These are phyloP conservation scores for Pythium biforme DNA, from an alignment of 352 stramenopile species.

Conservation along the genomic window DNA sequence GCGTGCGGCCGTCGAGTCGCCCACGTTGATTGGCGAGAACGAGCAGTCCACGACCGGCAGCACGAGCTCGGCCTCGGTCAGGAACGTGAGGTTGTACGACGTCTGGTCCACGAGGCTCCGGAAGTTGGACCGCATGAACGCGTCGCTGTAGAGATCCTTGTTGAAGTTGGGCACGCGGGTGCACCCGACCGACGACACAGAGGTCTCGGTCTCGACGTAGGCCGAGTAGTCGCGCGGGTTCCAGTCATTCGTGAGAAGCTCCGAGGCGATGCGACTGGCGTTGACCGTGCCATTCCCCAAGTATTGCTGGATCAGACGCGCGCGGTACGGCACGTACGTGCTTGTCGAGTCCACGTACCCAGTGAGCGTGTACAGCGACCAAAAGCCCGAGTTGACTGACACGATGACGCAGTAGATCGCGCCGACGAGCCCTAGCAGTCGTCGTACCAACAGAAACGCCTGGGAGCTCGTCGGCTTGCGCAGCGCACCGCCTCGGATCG, in stretches of 20 bases:
- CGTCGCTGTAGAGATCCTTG: conserved; percentile 26
- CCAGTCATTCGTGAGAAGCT: conserved; percentile 26
- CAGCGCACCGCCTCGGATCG: neutral
- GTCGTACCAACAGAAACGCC: conserved; percentile 2
- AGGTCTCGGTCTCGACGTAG: conserved; percentile 31
- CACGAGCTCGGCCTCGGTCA: conserved; percentile 36
- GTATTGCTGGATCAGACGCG: conserved; percentile 28
- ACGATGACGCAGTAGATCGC: conserved; percentile 34
- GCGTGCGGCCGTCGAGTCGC: neutral
- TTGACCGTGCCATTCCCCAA: conserved; percentile 29
- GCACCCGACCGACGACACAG: conserved; percentile 23
- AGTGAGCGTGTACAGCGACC: conserved; percentile 26
- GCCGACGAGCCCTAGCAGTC: conserved; percentile 29
- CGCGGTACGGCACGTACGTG: conserved; percentile 7
- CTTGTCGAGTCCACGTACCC: conserved; percentile 20
- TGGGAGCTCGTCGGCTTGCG: neutral
- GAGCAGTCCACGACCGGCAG: conserved; percentile 42
- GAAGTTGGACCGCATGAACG: conserved; percentile 32
- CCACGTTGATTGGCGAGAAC: conserved; percentile 22
- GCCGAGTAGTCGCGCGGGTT: conserved; percentile 30
- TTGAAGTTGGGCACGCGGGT: neutral
- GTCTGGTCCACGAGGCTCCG: conserved; percentile 22
- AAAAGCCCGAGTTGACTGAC: conserved; percentile 30
- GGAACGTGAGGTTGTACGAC: conserved; percentile 32
- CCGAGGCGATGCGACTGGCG: conserved; percentile 32